phyloP scores from a whole-genome alignment of 2,329 filamentous ascomycete genomes.

The Penicillium capsulatum region DNA sequence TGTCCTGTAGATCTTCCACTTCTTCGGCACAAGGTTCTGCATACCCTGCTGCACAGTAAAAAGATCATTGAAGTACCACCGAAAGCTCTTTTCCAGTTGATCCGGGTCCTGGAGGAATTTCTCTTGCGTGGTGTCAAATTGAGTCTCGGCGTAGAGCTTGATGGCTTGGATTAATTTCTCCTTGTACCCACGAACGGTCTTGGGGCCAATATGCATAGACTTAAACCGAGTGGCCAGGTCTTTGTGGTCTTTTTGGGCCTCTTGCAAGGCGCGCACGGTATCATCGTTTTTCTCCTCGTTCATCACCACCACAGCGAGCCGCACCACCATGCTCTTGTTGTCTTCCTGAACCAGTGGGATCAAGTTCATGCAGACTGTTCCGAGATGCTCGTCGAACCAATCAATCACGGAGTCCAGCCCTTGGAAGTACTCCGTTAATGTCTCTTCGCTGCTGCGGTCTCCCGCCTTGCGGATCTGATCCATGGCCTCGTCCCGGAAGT shows the following conservation, averaged over 20 bases:
- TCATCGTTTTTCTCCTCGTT: constrained; percentile 96
- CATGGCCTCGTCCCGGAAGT: constrained; percentile 94
- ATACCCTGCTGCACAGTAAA: constrained; percentile 93
- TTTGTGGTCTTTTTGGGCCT: constrained; percentile 91
- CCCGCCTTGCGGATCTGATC: constrained; percentile 82
- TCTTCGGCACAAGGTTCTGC: constrained; percentile 85
- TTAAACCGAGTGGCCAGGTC: constrained; percentile 92
- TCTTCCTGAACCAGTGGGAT: constrained; percentile 82
- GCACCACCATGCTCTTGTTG: constrained; percentile 83
- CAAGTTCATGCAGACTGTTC: constrained; percentile 80
- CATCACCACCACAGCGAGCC: constrained; percentile 86
- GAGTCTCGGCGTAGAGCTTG: constrained; percentile 64
- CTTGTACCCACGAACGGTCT: constrained; percentile 91
- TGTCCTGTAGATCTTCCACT: constrained; percentile 91
- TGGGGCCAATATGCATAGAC: constrained; percentile 88
- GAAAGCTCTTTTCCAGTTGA: constrained; percentile 78
- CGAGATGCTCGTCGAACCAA: constrained; percentile 94
- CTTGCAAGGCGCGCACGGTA: constrained; percentile 83
- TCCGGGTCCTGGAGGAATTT: constrained; percentile 79
- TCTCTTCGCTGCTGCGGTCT: constrained; percentile 70
- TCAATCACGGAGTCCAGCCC: constrained; percentile 81
- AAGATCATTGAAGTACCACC: constrained; percentile 97
- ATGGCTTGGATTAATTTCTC: constrained; percentile 87
- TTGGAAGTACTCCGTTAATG: constrained; percentile 84
- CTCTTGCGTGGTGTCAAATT: constrained; percentile 67